A percentile compares a stretch with the other conserved stretches of the same genome.
phyloP scores from a whole-genome alignment of 441 rosid genomes.

The Mallotus japonicus region DNA sequence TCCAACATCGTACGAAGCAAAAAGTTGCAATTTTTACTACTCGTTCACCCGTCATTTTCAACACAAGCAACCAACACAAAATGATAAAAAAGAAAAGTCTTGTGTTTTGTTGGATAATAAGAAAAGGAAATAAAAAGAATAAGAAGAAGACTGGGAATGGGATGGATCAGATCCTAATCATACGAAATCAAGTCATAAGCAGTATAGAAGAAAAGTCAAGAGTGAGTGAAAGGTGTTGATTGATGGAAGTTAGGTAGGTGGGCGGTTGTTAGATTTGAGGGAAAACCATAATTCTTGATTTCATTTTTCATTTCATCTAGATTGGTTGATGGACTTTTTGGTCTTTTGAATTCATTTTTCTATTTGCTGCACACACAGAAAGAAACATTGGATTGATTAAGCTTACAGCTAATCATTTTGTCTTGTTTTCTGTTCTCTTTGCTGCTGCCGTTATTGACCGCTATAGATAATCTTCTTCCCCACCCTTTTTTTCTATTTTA shows the following conservation, averaged over 20 bases:
- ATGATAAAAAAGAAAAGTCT: too few species aligned
- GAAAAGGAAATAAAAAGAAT: too few species aligned
- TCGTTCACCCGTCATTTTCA: too few species aligned
- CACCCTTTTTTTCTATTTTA: background rate
- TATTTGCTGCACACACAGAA: background rate
- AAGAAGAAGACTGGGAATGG: too few species aligned
- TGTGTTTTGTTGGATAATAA: too few species aligned
- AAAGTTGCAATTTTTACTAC: too few species aligned
- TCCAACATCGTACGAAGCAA: too few species aligned
- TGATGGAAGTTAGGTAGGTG: background rate
- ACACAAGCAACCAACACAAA: too few species aligned
- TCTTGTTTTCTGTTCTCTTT: background rate
- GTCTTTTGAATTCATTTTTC: background rate
- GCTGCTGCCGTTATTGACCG: slow-evolving; percentile 16
- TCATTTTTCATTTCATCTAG: too few species aligned
- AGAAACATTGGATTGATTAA: background rate
- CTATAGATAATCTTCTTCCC: background rate
- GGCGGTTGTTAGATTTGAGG: background rate
- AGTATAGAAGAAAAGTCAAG: background rate
- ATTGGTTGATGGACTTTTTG: background rate
- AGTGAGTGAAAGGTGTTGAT: background rate
- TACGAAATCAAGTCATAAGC: too few species aligned
- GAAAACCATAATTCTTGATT: too few species aligned
- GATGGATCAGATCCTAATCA: too few species aligned
- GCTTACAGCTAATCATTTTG: slow-evolving; percentile 20